Percentiles rank a stretch among this genome's conserved stretches.
Conservation (phyloP, 495 filamentous ascomycete genomes). For the Tuber brumale region DNA sequence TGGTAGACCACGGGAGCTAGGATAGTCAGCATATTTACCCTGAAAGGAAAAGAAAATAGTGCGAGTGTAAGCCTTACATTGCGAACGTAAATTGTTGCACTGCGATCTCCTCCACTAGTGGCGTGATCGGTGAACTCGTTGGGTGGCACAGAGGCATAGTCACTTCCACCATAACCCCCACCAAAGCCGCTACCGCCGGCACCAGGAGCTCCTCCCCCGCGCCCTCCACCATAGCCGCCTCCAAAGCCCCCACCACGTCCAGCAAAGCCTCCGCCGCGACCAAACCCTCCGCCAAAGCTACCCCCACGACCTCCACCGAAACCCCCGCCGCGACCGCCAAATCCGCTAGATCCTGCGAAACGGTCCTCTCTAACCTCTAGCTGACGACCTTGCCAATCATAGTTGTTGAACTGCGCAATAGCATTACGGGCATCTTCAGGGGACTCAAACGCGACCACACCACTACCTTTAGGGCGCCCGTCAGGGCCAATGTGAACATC, state of each 20-base stretch:
- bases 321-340: conserved; percentile 49
- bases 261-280: conserved; percentile 51
- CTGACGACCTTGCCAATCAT: conserved; percentile 92
- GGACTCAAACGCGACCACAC: conserved; percentile 92
- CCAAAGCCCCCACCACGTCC: conserved; percentile 47
- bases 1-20: conserved; percentile 96
- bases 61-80: conserved; percentile 63
- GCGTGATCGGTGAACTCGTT: conserved; percentile 96
- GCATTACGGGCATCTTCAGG: conserved; percentile 91
- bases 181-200: conserved; percentile 41
- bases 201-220: conserved; percentile 45
- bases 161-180: conserved; percentile 42
- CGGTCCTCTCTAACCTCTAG: conserved; percentile 96
- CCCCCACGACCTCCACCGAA: conserved; percentile 52
- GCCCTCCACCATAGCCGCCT: conserved; percentile 49
- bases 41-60: not conserved
- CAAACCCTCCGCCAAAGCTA: conserved; percentile 53
- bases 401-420: conserved; percentile 94
- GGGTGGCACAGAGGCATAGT: conserved; percentile 56
- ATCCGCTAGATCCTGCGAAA: conserved; percentile 64
- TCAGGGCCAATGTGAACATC: conserved; percentile 90
- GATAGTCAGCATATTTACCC: conserved; percentile 33
- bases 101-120: conserved; percentile 76
- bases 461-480: conserved; percentile 89
- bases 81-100: conserved; percentile 83